These are phyloP conservation scores for Prunella vulgaris DNA, from an alignment of 257 asterid genomes.

Conservation along the genomic window DNA sequence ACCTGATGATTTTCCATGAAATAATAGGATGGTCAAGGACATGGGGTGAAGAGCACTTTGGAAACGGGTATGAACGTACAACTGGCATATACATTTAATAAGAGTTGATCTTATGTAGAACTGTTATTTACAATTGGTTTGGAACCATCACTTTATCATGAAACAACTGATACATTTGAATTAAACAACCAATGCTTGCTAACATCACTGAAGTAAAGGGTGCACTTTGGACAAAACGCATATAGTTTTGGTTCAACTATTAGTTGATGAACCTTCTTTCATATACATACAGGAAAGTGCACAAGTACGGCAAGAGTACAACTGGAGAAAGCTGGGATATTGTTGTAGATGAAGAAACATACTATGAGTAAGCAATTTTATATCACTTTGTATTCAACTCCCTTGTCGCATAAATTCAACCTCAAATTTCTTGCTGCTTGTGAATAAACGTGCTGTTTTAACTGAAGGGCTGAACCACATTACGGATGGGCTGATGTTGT, in stretches of 20 bases:
- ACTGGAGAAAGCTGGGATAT: slow-evolving; percentile 99
- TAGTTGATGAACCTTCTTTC: not conserved
- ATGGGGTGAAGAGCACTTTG: slow-evolving; percentile 99
- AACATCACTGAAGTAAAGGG: not conserved
- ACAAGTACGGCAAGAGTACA: slow-evolving; percentile 94
- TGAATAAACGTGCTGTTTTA: not conserved
- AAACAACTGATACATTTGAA: too few relatives aligned
- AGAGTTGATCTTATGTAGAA: too few relatives aligned
- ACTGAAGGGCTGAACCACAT: slow-evolving; percentile 91
- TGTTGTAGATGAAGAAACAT: slow-evolving; percentile 90
- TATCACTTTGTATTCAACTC: not conserved
- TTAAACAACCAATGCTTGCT: too few relatives aligned
- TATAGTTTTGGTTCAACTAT: not conserved
- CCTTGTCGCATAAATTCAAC: not conserved
- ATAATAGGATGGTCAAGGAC: slow-evolving; percentile 93
- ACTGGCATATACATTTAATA: not conserved
- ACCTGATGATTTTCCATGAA: not conserved
- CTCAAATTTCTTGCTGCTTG: too few relatives aligned
- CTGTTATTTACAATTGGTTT: too few relatives aligned
- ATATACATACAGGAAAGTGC: slow-evolving; percentile 77
- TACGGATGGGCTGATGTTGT: slow-evolving; percentile 99
- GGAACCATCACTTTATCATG: too few relatives aligned
- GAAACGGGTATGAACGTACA: slow-evolving; percentile 66
- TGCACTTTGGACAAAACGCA: not conserved
- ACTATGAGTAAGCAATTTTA: slow-evolving; percentile 63